Base-by-base conservation (phyloP, 805 yeast species). In the Candida boidinii region DNA sequence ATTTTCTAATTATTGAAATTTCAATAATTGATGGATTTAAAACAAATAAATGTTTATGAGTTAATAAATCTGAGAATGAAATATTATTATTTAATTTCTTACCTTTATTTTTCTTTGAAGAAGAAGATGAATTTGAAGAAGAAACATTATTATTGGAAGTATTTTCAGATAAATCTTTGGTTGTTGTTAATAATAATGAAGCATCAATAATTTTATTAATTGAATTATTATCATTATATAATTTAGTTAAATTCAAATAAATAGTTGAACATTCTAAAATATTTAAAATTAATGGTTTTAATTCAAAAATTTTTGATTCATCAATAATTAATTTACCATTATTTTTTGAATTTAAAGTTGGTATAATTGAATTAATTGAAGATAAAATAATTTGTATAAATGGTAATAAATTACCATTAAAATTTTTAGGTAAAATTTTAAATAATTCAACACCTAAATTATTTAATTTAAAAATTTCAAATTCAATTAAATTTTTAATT, bases 1-100 rank as follows among this genome's bases (percentile, higher is more conserved):
- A 80, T 3, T 37, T 35, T 31, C 70, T 51, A 7, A 74, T 59
- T 0, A 43, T 34, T 2, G 26, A 19, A 13, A 58, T 39, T 7
- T 75, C 68, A 1, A 35, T 18, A 1, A 39, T 25, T 5, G 77
- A 62, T 12, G 73, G 64, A 8, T 58, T 53, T 7, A 56, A 47
- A 19, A 53, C 50, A 44, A 81, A 80, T 33, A 73, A 60, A 34
- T 71, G 75, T 29, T 76, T 64, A 51, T 80, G 83, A 1, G 87
- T 75, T 29, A 79, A 60, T 20, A 80, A 49, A 56, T 82, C 94
- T 7, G 88, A 70, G 39, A 79, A 55, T 4, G 86, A 75, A 45
- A 64, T 66, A 45, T 60, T 68, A 32, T 65, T 52, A 34, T 49
- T 55, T 42, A 61, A 60, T 36, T 60, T 62, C 29, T 49, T 53